Evolutionary conservation across 1,284 basidiomycete species (phyloP).

Genomic region (Pterulicium gracile): DNA sequence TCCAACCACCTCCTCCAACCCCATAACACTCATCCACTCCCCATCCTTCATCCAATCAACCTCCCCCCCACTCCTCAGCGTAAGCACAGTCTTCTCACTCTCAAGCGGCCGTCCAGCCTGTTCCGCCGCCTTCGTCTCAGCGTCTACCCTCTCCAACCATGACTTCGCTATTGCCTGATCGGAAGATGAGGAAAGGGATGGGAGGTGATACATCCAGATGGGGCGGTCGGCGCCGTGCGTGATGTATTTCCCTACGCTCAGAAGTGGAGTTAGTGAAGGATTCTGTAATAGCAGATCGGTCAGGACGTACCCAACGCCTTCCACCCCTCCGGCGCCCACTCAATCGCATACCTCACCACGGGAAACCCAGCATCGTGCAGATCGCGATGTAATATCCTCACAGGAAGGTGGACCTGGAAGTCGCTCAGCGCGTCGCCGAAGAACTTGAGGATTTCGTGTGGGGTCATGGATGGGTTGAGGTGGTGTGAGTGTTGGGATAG

Average conservation of each 20-base stretch:
- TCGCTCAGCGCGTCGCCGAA: slow-evolving; percentile 56
- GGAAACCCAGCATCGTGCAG: slow-evolving; percentile 45
- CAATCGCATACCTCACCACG: slow-evolving; percentile 55
- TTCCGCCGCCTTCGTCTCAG: slow-evolving; percentile 28
- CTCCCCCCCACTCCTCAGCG: slow-evolving; percentile 34
- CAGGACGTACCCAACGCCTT: slow-evolving; percentile 36
- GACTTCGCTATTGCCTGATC: slow-evolving; percentile 28
- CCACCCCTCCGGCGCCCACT: slow-evolving; percentile 53
- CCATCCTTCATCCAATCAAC: slow-evolving; percentile 46
- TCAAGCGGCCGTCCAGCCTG: slow-evolving; percentile 17
- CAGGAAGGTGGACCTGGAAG: slow-evolving; percentile 62
- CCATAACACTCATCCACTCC: slow-evolving; percentile 36
- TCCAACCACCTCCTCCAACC: slow-evolving; percentile 8
- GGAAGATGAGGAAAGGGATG: slow-evolving; percentile 28
- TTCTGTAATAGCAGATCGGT: slow-evolving; percentile 9
- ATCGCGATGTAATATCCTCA: slow-evolving; percentile 52
- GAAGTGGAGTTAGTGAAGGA: slow-evolving; percentile 11
- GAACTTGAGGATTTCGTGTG: slow-evolving; percentile 30
- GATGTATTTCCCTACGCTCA: slow-evolving; percentile 27
- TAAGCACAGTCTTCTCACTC: slow-evolving; percentile 25
- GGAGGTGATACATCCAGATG: slow-evolving; percentile 33
- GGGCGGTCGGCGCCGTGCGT: slow-evolving; percentile 56
- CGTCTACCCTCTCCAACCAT: slow-evolving; percentile 40
- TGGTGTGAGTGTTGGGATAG: background rate
- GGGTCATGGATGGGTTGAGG: slow-evolving; percentile 13